These are phyloP conservation scores for Ophiocordyceps australis DNA, from an alignment of 2,329 filamentous ascomycete genomes.

Conservation along the genomic window DNA sequence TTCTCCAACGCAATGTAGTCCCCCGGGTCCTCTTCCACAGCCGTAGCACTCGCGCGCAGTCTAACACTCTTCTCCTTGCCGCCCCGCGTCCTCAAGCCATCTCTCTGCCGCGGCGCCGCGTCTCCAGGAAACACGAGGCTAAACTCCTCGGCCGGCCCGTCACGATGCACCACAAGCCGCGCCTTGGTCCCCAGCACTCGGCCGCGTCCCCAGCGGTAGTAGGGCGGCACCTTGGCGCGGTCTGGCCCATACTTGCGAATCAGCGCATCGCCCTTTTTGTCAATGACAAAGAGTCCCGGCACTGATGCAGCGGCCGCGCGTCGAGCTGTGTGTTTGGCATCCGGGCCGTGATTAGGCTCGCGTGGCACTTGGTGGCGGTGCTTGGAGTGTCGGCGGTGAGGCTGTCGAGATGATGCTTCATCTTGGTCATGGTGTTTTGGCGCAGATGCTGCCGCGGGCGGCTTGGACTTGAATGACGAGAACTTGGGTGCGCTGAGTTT, in stretches of 20 bases:
- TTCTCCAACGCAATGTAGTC: constrained; percentile 29
- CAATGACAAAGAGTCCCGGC: constrained; percentile 34
- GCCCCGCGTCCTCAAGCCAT: constrained; percentile 24
- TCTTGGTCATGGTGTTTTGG: too few relatives aligned
- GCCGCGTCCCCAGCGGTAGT: constrained; percentile 50
- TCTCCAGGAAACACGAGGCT: constrained; percentile 26
- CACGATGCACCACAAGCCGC: constrained; percentile 47
- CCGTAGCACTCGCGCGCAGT: constrained; percentile 11
- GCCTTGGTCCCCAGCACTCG: constrained; percentile 47
- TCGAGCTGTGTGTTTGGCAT: background rate
- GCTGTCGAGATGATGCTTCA: too few relatives aligned
- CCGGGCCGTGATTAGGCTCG: constrained; percentile 1
- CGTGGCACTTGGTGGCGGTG: constrained; percentile 3
- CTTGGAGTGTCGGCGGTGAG: constrained; percentile 3
- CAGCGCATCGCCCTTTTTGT: constrained; percentile 59
- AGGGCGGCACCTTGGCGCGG: constrained; percentile 51
- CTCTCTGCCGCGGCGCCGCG: constrained; percentile 19
- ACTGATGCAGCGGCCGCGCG: too few relatives aligned
- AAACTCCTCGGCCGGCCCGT: constrained; percentile 37
- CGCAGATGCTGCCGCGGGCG: too few relatives aligned
- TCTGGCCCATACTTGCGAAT: constrained; percentile 62
- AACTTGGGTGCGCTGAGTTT: constrained; percentile 44
- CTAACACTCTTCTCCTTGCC: constrained; percentile 21
- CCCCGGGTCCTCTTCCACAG: constrained; percentile 10
- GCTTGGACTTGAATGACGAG: constrained; percentile 45